Percentiles rank a stretch among this genome's conserved stretches.
Conservation (phyloP, 805 yeast genomes). For the Metschnikowia drakensbergensis region DNA sequence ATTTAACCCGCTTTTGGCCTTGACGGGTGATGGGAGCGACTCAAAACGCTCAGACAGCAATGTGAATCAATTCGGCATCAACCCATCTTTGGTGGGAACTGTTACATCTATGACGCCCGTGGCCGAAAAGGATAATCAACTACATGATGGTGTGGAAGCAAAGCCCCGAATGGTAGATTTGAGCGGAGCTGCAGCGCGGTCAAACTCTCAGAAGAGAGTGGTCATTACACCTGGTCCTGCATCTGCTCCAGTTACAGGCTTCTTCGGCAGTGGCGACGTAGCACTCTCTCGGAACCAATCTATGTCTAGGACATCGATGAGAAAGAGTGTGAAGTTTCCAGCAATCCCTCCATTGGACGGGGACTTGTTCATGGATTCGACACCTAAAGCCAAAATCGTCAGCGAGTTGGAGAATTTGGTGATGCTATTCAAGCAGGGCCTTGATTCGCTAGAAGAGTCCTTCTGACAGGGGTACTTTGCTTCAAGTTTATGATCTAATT, state of each 20-base stretch:
- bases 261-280: background rate
- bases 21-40: conserved; percentile 29
- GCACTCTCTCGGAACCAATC: background rate
- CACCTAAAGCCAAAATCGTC: conserved; percentile 32
- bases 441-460: conserved; percentile 35
- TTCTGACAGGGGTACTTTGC: background rate
- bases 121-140: conserved; percentile 47
- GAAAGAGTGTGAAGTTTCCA: conserved; percentile 27
- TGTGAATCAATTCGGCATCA: conserved; percentile 66
- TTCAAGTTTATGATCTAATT: background rate
- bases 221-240: conserved; percentile 10
- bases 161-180: conserved; percentile 5
- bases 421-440: conserved; percentile 34
- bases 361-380: conserved; percentile 37
- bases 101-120: conserved; percentile 78
- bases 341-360: conserved; percentile 33
- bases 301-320: conserved; percentile 2
- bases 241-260: conserved; percentile 13
- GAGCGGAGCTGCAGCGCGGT: conserved; percentile 2
- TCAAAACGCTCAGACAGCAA: conserved; percentile 29
- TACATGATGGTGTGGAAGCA: conserved; percentile 10
- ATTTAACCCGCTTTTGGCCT: conserved; percentile 32
- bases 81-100: conserved; percentile 46
- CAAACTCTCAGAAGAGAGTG: background rate
- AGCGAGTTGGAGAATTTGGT: conserved; percentile 39